Evolutionary conservation across 805 yeast genomes (phyloP).

Genomic region (Suhomyces sp.): DNA sequence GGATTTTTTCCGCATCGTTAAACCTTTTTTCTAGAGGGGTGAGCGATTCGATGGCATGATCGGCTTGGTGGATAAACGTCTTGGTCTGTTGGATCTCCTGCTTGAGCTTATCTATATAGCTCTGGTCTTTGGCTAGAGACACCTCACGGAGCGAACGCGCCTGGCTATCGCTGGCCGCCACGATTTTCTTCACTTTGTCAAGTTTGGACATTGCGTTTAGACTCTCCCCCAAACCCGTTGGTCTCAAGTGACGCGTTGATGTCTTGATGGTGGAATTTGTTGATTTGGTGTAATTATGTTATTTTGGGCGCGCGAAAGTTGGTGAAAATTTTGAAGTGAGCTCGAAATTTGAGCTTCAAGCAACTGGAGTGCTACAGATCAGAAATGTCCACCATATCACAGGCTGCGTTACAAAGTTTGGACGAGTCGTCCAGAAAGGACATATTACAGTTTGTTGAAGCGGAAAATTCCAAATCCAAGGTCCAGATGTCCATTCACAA

Average conservation of each 20-base stretch:
- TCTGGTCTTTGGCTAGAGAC: conserved; percentile 1
- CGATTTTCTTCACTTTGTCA: neutral
- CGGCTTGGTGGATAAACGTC: conserved; percentile 20
- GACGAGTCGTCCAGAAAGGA: conserved; percentile 75
- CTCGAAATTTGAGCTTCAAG: neutral
- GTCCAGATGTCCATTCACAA: conserved; percentile 83
- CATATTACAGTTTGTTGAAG: conserved; percentile 69
- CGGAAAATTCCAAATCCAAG: conserved; percentile 82
- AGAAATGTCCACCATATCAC: conserved; percentile 35
- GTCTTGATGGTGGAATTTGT: neutral
- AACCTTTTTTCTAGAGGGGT: neutral
- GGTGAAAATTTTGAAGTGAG: neutral
- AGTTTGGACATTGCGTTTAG: conserved; percentile 4
- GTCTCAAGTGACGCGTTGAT: neutral
- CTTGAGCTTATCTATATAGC: conserved; percentile 15
- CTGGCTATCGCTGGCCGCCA: neutral
- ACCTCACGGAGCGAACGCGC: neutral
- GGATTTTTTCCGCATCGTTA: conserved; percentile 4
- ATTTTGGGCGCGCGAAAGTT: neutral
- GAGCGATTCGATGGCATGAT: conserved; percentile 15
- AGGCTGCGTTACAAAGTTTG: conserved; percentile 34
- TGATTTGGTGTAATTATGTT: neutral
- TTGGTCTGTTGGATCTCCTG: conserved; percentile 18
- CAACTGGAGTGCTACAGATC: neutral
- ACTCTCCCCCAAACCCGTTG: neutral